Evolutionary conservation across 1,284 basidiomycete species (phyloP), one percentile per base, ranked within the genome.

Genomic region (Boletus sp.): DNA sequence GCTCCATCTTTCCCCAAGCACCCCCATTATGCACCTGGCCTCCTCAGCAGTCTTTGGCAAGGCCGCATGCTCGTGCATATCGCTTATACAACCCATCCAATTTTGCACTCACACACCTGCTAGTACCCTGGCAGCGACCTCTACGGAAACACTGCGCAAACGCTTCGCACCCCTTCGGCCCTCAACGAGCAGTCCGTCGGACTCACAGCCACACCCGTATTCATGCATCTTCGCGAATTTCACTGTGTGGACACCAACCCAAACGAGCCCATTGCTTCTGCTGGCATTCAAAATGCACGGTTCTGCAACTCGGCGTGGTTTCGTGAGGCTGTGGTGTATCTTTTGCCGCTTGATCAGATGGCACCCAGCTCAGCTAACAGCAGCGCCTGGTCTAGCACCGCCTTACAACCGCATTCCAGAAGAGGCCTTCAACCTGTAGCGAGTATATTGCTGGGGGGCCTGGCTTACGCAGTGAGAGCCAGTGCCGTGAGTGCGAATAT

Each of bases 221-320:
- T 79, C 70, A 81, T 87, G 77, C 78, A 81, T 19, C 76, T 88
- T 27, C 74, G 76, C 30, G 86, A 88, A 67, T 81, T 85, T 62
- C 82, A 83, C 56, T 83, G 81, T 61, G 77, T 83, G 64, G 77
- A 75, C 37, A 79, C 80, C 37, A 66, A 75, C 50, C 47, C 58
- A 0, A 71, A 74, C 23, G 23, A 59, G 3, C 77, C 81, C 4
- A 70, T 73, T 3, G 66, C 71, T 28, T 68, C 78, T 58, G 80
- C 83, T 44, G 80, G 81, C 35, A 78, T 87, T 60, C 69, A 73
- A 44, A 83, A 86, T 56, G 87, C 81, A 16, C 89, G 83, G 80
- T 79, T 89, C 61, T 81, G 81, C 40, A 35, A 9, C 37, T 64
- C 70, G 8, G 54, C 65, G 8, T 55, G 66, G 21, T 58, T 63